Conservation (phyloP, 106 monocot species). For the Allium cepa region DNA sequence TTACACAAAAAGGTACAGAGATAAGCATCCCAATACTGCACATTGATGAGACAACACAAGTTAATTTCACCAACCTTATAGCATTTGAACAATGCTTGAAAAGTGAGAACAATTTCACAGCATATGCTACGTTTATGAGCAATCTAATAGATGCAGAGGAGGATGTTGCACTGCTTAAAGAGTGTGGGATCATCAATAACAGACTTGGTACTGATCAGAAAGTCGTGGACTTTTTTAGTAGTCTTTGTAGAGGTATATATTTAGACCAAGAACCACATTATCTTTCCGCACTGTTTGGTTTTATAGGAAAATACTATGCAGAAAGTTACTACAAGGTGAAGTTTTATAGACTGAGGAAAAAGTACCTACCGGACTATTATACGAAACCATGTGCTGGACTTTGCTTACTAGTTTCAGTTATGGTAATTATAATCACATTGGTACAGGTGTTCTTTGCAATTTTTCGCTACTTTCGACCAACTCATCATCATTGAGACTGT, state of each 20-base stretch:
- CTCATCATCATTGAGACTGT: too few species aligned
- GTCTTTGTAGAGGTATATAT: not conserved
- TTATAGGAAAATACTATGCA: too few species aligned
- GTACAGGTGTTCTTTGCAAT: too few species aligned
- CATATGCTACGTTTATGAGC: slow-evolving; percentile 16
- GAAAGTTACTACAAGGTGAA: too few species aligned
- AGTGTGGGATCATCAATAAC: slow-evolving; percentile 12
- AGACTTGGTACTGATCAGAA: slow-evolving; percentile 10
- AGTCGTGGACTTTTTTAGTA: slow-evolving; percentile 11
- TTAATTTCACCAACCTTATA: not conserved
- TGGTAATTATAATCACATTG: too few species aligned
- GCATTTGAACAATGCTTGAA: slow-evolving; percentile 20
- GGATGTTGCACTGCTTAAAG: slow-evolving; percentile 14
- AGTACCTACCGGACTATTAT: too few species aligned
- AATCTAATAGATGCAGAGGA: slow-evolving; percentile 2
- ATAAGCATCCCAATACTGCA: not conserved
- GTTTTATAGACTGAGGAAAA: too few species aligned
- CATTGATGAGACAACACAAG: not conserved
- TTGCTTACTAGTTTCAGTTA: too few species aligned
- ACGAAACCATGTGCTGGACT: too few species aligned
- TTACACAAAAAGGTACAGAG: not conserved
- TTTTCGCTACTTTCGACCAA: too few species aligned
- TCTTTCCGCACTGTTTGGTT: not conserved
- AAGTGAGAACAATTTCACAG: slow-evolving; percentile 4
- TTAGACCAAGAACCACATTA: not conserved